Evolutionary conservation across 352 stramenopile genomes (phyloP).

Genomic region (Phytophthora idaei): DNA sequence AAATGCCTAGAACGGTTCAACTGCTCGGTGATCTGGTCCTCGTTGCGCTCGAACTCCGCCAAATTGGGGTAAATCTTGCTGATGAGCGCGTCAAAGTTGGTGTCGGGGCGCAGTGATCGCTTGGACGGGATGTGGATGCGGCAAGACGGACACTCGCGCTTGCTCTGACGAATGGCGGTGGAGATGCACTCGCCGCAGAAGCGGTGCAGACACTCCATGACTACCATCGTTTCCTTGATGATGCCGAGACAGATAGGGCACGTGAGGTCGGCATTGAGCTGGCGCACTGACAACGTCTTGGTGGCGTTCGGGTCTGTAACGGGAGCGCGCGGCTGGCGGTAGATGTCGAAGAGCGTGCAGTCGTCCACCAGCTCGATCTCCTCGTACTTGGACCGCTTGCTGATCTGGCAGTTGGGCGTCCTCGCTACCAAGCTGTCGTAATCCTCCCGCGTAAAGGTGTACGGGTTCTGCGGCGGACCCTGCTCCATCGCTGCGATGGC

Average conservation of each 20-base stretch:
- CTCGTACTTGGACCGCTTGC: conserved; percentile 82
- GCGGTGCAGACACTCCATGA: conserved; percentile 92
- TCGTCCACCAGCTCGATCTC: conserved; percentile 87
- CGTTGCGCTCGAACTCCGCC: conserved; percentile 75
- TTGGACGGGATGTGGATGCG: conserved; percentile 90
- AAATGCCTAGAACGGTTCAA: conserved; percentile 82
- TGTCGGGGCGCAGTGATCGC: conserved; percentile 80
- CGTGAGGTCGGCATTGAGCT: conserved; percentile 84
- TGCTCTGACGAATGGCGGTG: conserved; percentile 82
- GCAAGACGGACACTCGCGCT: conserved; percentile 90
- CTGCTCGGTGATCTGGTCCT: conserved; percentile 83
- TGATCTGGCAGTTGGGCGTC: conserved; percentile 52
- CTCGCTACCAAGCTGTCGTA: conserved; percentile 65
- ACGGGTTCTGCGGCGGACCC: conserved; percentile 53
- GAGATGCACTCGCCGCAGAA: conserved; percentile 93
- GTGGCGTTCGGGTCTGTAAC: conserved; percentile 61
- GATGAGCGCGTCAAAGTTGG: conserved; percentile 89
- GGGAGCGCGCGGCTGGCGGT: conserved; percentile 75
- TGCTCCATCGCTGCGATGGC: conserved; percentile 18
- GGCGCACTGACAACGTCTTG: conserved; percentile 64
- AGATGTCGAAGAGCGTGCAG: conserved; percentile 91
- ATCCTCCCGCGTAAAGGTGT: conserved; percentile 70
- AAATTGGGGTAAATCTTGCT: conserved; percentile 87
- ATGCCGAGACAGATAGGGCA: conserved; percentile 91
- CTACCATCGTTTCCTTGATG: conserved; percentile 83